Base-by-base conservation (phyloP, 1,284 basidiomycete genomes). In the Coniferiporia weirii region DNA sequence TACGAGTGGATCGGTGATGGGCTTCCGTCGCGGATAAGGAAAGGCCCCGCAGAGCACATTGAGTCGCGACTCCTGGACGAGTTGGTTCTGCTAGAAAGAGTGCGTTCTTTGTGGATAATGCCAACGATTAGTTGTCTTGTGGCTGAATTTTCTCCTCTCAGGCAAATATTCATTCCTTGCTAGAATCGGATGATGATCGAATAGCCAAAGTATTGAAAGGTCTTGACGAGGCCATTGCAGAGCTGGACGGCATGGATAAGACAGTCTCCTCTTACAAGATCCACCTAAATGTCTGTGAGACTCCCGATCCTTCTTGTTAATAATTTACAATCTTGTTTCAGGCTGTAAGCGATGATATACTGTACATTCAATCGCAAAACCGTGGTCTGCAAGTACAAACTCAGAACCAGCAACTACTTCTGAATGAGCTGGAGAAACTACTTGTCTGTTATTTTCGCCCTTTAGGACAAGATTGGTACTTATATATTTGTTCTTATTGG, bases 121-220 rank as follows among this genome's bases (percentile, higher is more conserved):
- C 38, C 55, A 43, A 35, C 27, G 57, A 40, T 43, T 60, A 52
- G 27, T 52, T 56, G 35, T 38, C 45, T 56, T 38, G 54, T 32
- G 27, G 27, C 34, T 61, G 32, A 54, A 38, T 46, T 64, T 57
- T 64, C 56, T 49, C 56, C 59, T 52, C 56, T 15, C 66, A 95
- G 92, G 96, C 96, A 8, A 98, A 96, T 69, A 93, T 98, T 27
- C 92, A 98, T 72, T 97, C 95, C 0, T 97, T 98, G 75, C 81
- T 99, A 54, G 96, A 98, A 73, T 91, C 91, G 5, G 96, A 84
- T 62, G 87, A 91, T 67, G 87, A 90, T 67, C 84, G 96, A 20
- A 87, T 99, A 54, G 82, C 80, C 45, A 76, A 89, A n/a, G 95
- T 99, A 7, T 74, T 98, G 66, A 87, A 90, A 64, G 90, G 87